A percentile compares a stretch with the other conserved stretches of the same genome.
Evolutionary conservation across 2,329 filamentous ascomycete species (phyloP).

Genomic region (Trichophyton schoenleinii): DNA sequence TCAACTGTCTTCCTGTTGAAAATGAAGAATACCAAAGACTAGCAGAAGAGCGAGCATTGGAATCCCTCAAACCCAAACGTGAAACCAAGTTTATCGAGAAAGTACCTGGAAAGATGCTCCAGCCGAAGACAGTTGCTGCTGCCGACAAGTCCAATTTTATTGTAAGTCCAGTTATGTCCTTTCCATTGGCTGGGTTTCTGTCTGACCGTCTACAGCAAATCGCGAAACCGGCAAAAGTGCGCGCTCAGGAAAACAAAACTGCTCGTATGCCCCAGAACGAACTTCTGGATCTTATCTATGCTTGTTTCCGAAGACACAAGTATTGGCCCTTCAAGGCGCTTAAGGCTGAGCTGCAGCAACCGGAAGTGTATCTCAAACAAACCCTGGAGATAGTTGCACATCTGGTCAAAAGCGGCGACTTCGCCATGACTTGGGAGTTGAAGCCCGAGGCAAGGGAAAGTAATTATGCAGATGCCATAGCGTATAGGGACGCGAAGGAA

Average conservation of each 20-base stretch:
- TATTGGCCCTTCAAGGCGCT: slow-evolving; percentile 93
- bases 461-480: slow-evolving; percentile 32
- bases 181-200: background rate
- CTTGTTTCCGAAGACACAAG: slow-evolving; percentile 69
- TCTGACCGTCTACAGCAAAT: slow-evolving; percentile 25
- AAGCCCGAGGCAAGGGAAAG: slow-evolving; percentile 54
- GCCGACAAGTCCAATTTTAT: slow-evolving; percentile 31
- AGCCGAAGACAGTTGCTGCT: slow-evolving; percentile 43
- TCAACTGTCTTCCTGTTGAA: slow-evolving; percentile 60
- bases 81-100: slow-evolving; percentile 41
- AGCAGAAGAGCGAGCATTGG: slow-evolving; percentile 45
- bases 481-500: slow-evolving; percentile 39
- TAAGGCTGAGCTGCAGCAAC: slow-evolving; percentile 64
- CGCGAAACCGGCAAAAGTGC: slow-evolving; percentile 41
- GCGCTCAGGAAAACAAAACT: slow-evolving; percentile 63
- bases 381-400: slow-evolving; percentile 71
- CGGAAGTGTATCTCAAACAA: slow-evolving; percentile 83
- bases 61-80: slow-evolving; percentile 48
- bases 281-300: slow-evolving; percentile 72
- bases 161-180: slow-evolving; percentile 21
- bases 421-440: slow-evolving; percentile 75
- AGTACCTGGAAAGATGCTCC: slow-evolving; percentile 40
- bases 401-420: slow-evolving; percentile 68
- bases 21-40: slow-evolving; percentile 57
- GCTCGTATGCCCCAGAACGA: slow-evolving; percentile 82